Evolutionary conservation across 2,329 filamentous ascomycete species (phyloP), one percentile per base, ranked within the genome.

Genomic region (Fusarium sp.): DNA sequence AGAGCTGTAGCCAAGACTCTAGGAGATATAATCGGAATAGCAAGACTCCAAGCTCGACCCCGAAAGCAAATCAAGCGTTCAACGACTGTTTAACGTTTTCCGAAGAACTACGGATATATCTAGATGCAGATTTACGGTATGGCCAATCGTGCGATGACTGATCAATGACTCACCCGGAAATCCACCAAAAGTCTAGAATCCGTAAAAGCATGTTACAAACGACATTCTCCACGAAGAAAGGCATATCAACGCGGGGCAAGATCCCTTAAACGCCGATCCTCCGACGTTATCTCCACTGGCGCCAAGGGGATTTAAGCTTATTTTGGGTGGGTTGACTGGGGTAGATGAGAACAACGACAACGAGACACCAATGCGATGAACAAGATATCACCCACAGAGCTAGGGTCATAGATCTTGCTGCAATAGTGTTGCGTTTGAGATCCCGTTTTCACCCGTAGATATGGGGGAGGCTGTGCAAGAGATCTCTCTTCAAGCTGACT

Each of bases 201-300:
- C 24, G 3, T n/a, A 16, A 3, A 4, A 20, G 7, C 2, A 14
- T 27, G 32, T 27, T 11, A 37, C 20, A 4, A n/a, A n/a, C 6
- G 5, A 20, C 30, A 10, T 53, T 53, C 34, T 18, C 49, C 49
- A 53, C 34, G 34, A 14, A 7, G 34, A 42, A 42, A 29, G 48
- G 49, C 11, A 40, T n/a, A 53, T 27, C 57, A 46, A 52, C 54
- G 65, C 64, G 72, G 66, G 68, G 72, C 65, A 64, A 57, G 67
- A 59, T 60, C 52, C 58, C 46, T 41, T 58, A 54, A 68, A 68
- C 56, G 65, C 72, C 70, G 72, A 72, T 57, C 54, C 37, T 44
- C 68, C 68, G 64, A 71, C 53, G 65, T 29, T 46, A 61, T 69
- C 67, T 53, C 68, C 47, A 65, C 53, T 68, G 68, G 48, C 20